These are phyloP conservation scores for Ceratobasidium sp. DNA, from an alignment of 1,284 basidiomycete species.

Conservation along the genomic window DNA sequence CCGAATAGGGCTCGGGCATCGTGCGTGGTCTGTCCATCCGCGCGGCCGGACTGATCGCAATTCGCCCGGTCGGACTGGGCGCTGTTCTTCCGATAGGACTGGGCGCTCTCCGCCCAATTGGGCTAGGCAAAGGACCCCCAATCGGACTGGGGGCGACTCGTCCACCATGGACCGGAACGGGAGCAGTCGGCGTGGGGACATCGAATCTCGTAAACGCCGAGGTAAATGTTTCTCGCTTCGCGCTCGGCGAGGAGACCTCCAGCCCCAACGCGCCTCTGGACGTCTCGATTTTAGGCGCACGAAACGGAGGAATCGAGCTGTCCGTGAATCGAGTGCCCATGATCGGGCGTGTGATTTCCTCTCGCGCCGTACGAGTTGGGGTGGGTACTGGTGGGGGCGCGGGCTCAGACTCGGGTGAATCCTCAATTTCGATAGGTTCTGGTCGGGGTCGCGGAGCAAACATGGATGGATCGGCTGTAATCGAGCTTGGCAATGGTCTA, in stretches of 20 bases:
- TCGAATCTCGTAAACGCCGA: background rate
- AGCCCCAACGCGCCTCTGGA: conserved; percentile 5
- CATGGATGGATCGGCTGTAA: background rate
- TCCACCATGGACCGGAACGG: background rate
- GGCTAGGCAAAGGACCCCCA: background rate
- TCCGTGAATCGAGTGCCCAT: conserved; percentile 1
- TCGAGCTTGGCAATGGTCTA: background rate
- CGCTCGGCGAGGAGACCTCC: background rate
- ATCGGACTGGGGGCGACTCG: background rate
- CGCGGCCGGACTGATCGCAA: background rate
- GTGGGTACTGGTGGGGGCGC: background rate
- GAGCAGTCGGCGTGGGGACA: background rate
- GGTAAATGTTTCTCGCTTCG: conserved; percentile 1
- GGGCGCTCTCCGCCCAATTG: background rate
- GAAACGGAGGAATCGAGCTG: background rate
- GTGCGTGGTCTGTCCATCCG: no score
- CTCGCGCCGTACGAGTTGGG: background rate
- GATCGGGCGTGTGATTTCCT: background rate
- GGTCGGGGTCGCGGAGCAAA: background rate
- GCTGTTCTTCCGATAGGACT: background rate
- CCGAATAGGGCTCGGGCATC: conserved; percentile 15
- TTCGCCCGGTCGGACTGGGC: background rate
- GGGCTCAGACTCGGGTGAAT: conserved; percentile 27
- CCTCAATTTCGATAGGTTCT: conserved; percentile 29
- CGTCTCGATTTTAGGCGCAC: background rate